A percentile compares a stretch with the other conserved stretches of the same genome.
These are phyloP conservation scores for Trichosporon coremiiforme DNA, from an alignment of 1,284 basidiomycete species.

Conservation along the genomic window DNA sequence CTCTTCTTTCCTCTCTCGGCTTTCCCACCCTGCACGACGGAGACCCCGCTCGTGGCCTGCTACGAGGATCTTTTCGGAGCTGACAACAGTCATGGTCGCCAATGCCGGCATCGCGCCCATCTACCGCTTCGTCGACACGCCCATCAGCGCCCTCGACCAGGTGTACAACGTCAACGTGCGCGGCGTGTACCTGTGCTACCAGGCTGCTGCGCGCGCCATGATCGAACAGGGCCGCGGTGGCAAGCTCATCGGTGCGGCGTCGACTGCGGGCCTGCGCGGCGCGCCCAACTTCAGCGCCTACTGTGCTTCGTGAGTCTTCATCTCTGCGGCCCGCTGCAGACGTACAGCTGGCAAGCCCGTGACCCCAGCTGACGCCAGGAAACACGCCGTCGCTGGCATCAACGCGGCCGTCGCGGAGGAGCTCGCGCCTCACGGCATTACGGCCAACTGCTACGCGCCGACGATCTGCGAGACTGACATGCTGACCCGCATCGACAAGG, in stretches of 20 bases:
- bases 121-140: constrained; percentile 50
- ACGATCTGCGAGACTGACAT: constrained; percentile 57
- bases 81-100: constrained; percentile 50
- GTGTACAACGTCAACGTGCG: constrained; percentile 52
- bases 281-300: constrained; percentile 13
- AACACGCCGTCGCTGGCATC: constrained; percentile 59
- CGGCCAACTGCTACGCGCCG: constrained; percentile 63
- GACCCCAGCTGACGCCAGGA: constrained; percentile 53
- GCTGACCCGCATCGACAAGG: constrained; percentile 39
- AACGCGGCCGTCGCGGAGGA: constrained; percentile 57
- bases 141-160: constrained; percentile 47
- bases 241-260: constrained; percentile 57
- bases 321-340: no score
- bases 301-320: constrained; percentile 8
- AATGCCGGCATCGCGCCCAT: constrained; percentile 57
- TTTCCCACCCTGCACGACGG: no score
- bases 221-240: constrained; percentile 58
- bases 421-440: constrained; percentile 58
- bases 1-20: no score
- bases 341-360: no score
- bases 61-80: no score
- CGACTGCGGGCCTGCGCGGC: neutral
- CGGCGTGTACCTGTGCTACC: constrained; percentile 56
- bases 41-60: no score
- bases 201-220: constrained; percentile 59